Base-by-base conservation (phyloP, 371 early-diverging fungal genomes). In the Catenaria anguillulae region DNA sequence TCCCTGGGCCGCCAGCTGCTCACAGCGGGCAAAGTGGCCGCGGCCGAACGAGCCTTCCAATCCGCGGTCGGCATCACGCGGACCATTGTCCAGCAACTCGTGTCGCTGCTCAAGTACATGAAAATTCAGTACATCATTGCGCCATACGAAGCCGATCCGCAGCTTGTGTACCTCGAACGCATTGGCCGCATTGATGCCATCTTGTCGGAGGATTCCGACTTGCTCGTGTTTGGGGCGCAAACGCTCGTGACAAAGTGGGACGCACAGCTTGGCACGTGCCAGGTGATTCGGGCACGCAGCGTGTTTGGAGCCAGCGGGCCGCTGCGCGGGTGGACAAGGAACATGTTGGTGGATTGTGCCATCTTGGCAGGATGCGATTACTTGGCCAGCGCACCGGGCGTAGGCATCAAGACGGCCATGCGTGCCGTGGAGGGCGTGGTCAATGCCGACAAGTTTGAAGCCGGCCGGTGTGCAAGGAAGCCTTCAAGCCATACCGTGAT, bases 61-160 rank as follows among this genome's bases (percentile, higher is more conserved):
- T 71, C 71, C 40, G 74, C 83, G 52, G 77, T 92, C 17, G 79
- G 82, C 65, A 79, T 89, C 23, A 87, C 86, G 2, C 84, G 86
- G 0, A 67, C 72, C 23, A 93, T 97, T 87, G 91, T 91, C 1
- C 68, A 69, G 36, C 68, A 76, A 17, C 77, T 94, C 0, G 86
- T 92, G 48, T 71, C 80, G 76, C 85, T 86, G 68, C 46, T 97
- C n/a, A 65, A 77, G 33, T 67, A 66, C 23, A 75, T 75, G 34
- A 74, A 77, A 23, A 77, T 99, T 33, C 72, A 84, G 48, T 90
- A 79, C 71, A 75, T 98, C 10, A 90, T 97, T 1, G 93, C 98
- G 6, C 99, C 99, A 0, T 99, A 95, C 65, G 99, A 99, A 71
- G 94, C 99, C 0, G 99, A 99, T 73, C 93, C 99, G 0, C 99